Conservation (phyloP, 805 yeast genomes). For the Maudiozyma turicensis region DNA sequence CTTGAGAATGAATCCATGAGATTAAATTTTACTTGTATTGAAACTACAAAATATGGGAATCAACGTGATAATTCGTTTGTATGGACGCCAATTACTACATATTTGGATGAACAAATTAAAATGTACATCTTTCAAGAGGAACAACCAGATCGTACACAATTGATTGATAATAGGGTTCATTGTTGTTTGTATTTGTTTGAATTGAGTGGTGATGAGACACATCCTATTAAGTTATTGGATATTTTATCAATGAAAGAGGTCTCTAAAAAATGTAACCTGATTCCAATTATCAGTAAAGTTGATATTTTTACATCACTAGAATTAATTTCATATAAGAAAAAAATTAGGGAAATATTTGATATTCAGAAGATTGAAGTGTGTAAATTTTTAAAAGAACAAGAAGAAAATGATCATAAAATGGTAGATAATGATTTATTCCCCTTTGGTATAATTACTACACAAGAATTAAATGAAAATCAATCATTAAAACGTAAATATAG, state of each 20-base stretch:
- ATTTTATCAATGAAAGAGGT: constrained; percentile 63
- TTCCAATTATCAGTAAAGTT: constrained; percentile 76
- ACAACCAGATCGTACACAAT: constrained; percentile 51
- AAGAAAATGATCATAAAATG: constrained; percentile 28
- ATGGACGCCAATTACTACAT: constrained; percentile 62
- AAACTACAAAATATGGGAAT: constrained; percentile 74
- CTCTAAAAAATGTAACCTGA: constrained; percentile 61
- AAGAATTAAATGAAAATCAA: constrained; percentile 36
- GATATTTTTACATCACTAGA: constrained; percentile 56
- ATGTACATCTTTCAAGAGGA: constrained; percentile 62
- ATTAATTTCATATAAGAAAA: constrained; percentile 41
- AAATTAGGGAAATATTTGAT: constrained; percentile 41
- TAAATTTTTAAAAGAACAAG: constrained; percentile 31
- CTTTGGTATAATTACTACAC: constrained; percentile 63
- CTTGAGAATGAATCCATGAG: constrained; percentile 52
- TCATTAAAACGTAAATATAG: constrained; percentile 69
- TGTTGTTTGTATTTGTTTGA: constrained; percentile 75
- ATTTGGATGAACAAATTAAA: constrained; percentile 72
- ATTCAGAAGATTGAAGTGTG: constrained; percentile 51
- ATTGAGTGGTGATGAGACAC: constrained; percentile 36
- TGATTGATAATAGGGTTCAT: constrained; percentile 64
- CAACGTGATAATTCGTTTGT: constrained; percentile 52
- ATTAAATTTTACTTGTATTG: constrained; percentile 53
- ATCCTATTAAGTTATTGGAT: constrained; percentile 51
- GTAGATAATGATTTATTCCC: constrained; percentile 40